Base-by-base conservation (phyloP, 257 asterid species). In the Gentiana dahurica region DNA sequence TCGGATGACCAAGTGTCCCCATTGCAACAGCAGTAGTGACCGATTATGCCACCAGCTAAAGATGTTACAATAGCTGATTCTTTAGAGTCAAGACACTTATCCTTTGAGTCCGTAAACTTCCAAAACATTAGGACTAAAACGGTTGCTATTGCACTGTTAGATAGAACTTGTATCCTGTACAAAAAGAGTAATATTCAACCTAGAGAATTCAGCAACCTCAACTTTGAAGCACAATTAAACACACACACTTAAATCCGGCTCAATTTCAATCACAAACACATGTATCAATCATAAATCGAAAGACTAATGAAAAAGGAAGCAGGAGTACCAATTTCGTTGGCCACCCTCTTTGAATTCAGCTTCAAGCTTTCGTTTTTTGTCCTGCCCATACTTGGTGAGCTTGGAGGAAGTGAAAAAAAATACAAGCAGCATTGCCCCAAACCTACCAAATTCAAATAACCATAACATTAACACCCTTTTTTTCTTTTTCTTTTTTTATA, bases 1-100 rank as follows among this genome's bases (percentile, higher is more conserved):
- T 89, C 97, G 5, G 97, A 89, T 4, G 97, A 89, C 97, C 97
- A 89, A 0, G 97, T 89, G 75, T 89, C 97, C 46, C 97, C 95
- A 48, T 81, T 89, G 73, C 84, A 81, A 81, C 97, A 89, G 68
- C 97, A 83, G 56, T 83, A 89, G 64, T 86, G 95, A 57, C 97
- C 97, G 62, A 89, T 75, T 54, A 89, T 71, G 50, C 87, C 94
- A 64, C 95, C 95, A 60, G 77, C 71, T 44, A 89, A 53, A 57
- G 68, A 53, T 45, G 89, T 81, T 70, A 86, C 41, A 54, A 73
- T 59, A 34, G 66, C 62, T 12, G 92, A 81, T 61, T 83, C 94
- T 75, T 76, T 89, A 37, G 97, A 81, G 71, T 89, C 77, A 32
- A 89, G 77, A 72, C 97, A 89, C 49, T 59, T 66, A 64, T 89